Evolutionary conservation across 164 flowering plant species (phyloP).

Genomic region (Dillenia suffruticosa): DNA sequence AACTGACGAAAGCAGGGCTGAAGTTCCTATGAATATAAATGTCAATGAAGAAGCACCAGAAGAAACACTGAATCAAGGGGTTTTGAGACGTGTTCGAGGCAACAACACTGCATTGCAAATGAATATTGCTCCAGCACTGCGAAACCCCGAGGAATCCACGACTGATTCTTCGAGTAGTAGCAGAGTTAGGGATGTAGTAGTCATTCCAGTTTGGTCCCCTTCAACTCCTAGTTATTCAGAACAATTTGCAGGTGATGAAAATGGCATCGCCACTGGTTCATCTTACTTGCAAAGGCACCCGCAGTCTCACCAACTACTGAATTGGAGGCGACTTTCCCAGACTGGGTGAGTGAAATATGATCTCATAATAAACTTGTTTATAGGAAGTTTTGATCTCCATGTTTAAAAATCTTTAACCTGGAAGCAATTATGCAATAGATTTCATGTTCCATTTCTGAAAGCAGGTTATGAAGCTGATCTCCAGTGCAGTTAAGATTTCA

Average conservation of each 20-base stretch:
- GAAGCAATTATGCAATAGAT: too few species aligned
- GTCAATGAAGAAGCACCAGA: conserved; percentile 27
- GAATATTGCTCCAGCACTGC: conserved; percentile 26
- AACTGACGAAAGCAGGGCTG: conserved; percentile 46
- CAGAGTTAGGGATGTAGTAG: conserved; percentile 85
- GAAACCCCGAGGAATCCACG: conserved; percentile 52
- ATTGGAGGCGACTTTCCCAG: conserved; percentile 79
- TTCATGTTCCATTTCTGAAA: too few species aligned
- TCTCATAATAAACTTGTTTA: too few species aligned
- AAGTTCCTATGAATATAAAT: conserved; percentile 61
- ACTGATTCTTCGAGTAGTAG: conserved; percentile 73
- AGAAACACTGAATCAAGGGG: conserved; percentile 28
- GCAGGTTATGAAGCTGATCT: too few species aligned
- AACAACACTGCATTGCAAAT: conserved; percentile 24
- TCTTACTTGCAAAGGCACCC: conserved; percentile 82
- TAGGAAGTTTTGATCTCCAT: too few species aligned
- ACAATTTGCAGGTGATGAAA: conserved; percentile 65
- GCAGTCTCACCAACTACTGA: conserved; percentile 68
- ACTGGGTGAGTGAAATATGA: conserved; percentile 96
- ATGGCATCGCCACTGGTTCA: conserved; percentile 50
- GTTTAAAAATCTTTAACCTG: too few species aligned
- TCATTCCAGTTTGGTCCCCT: conserved; percentile 97
- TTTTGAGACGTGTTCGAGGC: conserved; percentile 19
- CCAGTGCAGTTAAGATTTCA: too few species aligned
- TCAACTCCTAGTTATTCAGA: conserved; percentile 59